Conservation (phyloP, 495 filamentous ascomycete species). For the Penicillium diatomitis region DNA sequence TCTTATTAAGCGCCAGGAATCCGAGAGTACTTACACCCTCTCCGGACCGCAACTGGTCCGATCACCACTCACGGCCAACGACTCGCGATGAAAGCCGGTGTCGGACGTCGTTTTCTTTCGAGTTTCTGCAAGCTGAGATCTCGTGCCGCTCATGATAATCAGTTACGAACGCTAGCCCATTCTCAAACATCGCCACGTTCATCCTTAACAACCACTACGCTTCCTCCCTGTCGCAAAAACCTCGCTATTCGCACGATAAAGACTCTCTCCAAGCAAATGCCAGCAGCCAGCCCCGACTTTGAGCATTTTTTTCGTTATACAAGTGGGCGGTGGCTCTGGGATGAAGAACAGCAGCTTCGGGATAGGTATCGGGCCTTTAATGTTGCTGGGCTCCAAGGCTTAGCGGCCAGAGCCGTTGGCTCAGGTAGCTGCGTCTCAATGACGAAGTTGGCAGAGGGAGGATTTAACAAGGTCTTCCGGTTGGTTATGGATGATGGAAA, state of each 20-base stretch:
- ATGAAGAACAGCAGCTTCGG: constrained; percentile 23
- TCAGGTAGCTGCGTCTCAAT: constrained; percentile 12
- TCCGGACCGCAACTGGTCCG: background rate
- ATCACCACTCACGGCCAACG: background rate
- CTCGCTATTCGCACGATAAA: background rate
- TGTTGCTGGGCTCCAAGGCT: constrained; percentile 16
- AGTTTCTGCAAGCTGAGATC: background rate
- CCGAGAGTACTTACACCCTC: background rate
- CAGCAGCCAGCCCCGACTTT: background rate
- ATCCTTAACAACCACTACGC: background rate
- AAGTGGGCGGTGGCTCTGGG: constrained; percentile 24
- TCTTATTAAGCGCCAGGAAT: background rate
- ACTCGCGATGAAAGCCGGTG: background rate
- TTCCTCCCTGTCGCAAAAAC: background rate
- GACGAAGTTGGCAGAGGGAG: constrained; percentile 24
- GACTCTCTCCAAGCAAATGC: background rate
- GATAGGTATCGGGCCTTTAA: constrained; percentile 23
- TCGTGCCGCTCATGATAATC: background rate
- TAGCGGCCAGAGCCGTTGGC: constrained; percentile 8
- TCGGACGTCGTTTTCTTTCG: background rate
- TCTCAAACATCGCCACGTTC: background rate
- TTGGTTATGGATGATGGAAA: constrained; percentile 21
- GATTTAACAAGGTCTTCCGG: constrained; percentile 21
- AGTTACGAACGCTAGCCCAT: background rate
- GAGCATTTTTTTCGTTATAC: constrained; percentile 22